Conservation (phyloP, 148 eudicot species). For the Amaranthus cruentus region DNA sequence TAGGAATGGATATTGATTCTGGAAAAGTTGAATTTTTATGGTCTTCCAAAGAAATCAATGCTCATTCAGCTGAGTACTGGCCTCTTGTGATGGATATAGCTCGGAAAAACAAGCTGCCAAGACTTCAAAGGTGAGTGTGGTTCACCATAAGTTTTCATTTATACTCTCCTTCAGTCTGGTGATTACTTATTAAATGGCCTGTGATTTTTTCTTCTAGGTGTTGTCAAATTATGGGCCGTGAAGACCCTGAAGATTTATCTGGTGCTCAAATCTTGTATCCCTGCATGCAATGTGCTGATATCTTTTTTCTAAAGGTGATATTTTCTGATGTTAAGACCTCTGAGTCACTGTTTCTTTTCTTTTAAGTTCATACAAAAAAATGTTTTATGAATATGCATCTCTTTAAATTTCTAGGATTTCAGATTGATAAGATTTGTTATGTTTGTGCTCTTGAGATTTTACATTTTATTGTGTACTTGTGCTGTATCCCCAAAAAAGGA, state of each 20-base stretch:
- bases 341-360: too few relatives aligned
- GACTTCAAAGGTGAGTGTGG: constrained; percentile 56
- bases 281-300: constrained; percentile 98
- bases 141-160: neutral
- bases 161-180: neutral
- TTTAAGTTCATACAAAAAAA: too few relatives aligned
- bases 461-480: neutral
- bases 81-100: constrained; percentile 94
- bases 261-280: constrained; percentile 88
- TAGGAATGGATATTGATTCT: constrained; percentile 25
- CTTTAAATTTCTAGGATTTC: too few relatives aligned
- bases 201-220: constrained; percentile 43
- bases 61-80: constrained; percentile 81
- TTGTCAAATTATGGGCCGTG: constrained; percentile 85
- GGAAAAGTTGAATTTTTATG: constrained; percentile 83
- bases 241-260: constrained; percentile 69
- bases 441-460: neutral
- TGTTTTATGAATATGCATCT: too few relatives aligned
- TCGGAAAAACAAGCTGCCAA: constrained; percentile 64
- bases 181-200: constrained; percentile 4
- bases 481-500: too few relatives aligned
- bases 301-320: constrained; percentile 80
- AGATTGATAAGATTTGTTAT: neutral
- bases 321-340: neutral
- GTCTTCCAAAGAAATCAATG: constrained; percentile 73